These are phyloP conservation scores for Areca catechu DNA, from an alignment of 176 grass and related monocot genomes.

Conservation along the genomic window DNA sequence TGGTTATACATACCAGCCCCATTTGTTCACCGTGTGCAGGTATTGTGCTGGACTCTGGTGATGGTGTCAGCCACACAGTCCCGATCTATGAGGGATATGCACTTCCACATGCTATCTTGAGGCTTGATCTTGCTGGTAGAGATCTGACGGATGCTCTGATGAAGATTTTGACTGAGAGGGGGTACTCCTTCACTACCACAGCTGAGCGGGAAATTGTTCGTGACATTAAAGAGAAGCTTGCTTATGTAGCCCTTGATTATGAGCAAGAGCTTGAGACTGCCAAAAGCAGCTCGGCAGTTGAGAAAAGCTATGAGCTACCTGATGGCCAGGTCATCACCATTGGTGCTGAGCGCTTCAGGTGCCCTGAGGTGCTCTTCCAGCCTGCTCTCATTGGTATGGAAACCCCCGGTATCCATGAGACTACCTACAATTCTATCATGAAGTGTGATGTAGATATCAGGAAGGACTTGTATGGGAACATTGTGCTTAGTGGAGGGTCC, in stretches of 20 bases:
- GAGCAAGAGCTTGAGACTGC: slow-evolving; percentile 16
- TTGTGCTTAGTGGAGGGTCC: slow-evolving; percentile 9
- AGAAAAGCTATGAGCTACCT: slow-evolving; percentile 14
- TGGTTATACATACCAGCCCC: not conserved
- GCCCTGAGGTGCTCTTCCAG: slow-evolving; percentile 18
- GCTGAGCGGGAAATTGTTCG: slow-evolving; percentile 16
- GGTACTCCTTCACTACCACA: slow-evolving; percentile 8
- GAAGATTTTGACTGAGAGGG: slow-evolving; percentile 11
- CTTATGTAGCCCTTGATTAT: slow-evolving; percentile 13
- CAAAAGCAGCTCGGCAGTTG: not conserved
- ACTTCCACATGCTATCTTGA: slow-evolving; percentile 16
- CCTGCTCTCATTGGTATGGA: slow-evolving; percentile 12
- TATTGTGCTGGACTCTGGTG: slow-evolving; percentile 13
- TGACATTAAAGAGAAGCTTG: slow-evolving; percentile 12
- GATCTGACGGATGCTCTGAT: slow-evolving; percentile 14
- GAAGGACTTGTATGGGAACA: slow-evolving; percentile 11
- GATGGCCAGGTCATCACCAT: slow-evolving; percentile 18
- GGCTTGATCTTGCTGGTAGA: slow-evolving; percentile 14
- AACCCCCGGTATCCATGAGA: slow-evolving; percentile 3
- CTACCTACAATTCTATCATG: slow-evolving; percentile 12
- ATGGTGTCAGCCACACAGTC: slow-evolving; percentile 10
- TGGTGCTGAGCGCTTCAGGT: slow-evolving; percentile 7
- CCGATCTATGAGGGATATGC: slow-evolving; percentile 16
- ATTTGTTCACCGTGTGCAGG: not conserved
- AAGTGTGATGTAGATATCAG: slow-evolving; percentile 12